A percentile compares a stretch with the other conserved stretches of the same genome.
phyloP scores from a whole-genome alignment of 306 rosid genomes.

The Arachis stenosperma region DNA sequence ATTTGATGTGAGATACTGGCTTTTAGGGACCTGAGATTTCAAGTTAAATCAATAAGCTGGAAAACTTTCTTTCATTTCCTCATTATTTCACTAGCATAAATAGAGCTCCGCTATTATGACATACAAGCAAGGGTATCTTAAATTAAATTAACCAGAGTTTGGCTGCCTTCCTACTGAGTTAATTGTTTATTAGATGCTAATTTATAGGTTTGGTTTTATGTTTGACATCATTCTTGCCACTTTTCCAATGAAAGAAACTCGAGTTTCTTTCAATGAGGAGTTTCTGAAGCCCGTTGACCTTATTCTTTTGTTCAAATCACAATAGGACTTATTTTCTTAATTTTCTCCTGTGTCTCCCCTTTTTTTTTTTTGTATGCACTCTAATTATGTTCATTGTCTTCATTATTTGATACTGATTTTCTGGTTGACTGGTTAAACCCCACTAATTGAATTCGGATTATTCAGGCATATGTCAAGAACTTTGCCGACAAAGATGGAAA shows the following conservation, averaged over 20 bases:
- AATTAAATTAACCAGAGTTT: slow-evolving; percentile 6
- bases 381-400: not conserved
- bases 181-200: slow-evolving; percentile 4
- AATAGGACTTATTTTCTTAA: slow-evolving; percentile 8
- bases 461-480: slow-evolving; percentile 77
- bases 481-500: slow-evolving; percentile 95
- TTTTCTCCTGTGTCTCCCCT: slow-evolving; percentile 1
- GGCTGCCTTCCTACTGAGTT: not conserved
- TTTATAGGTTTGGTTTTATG: slow-evolving; percentile 7
- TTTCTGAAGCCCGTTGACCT: slow-evolving; percentile 10
- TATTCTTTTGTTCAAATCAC: not conserved
- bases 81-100: not conserved
- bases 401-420: slow-evolving; percentile 14
- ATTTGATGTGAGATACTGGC: not conserved
- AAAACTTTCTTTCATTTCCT: not conserved
- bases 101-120: not conserved
- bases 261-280: slow-evolving; percentile 7
- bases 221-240: not conserved
- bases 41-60: not conserved
- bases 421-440: slow-evolving; percentile 27
- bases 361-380: slow-evolving; percentile 5
- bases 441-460: slow-evolving; percentile 38
- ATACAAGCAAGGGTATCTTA: not conserved
- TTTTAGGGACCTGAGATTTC: not conserved
- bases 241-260: not conserved